Base-by-base conservation (phyloP, 495 filamentous ascomycete genomes). In the Penicillium robsamsonii region DNA sequence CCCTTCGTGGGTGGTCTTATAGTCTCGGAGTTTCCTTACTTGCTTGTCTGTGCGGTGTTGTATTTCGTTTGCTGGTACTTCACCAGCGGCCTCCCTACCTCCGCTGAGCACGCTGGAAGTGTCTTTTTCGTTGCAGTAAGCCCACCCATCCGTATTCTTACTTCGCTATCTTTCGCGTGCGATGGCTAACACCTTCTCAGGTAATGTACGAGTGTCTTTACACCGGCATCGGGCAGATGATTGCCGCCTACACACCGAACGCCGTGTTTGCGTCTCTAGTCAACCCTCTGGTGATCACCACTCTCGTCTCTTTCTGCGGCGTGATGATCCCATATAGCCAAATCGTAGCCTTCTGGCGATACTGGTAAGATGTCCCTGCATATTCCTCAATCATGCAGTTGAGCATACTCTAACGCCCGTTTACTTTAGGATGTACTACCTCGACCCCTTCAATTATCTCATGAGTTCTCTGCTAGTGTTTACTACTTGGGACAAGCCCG, bases 341-440 rank as follows among this genome's bases (percentile, higher is more conserved):
- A 50, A 84, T 87, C 20, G 70, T 74, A 29, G 78, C 70, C 3
- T 76, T 88, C 49, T 87, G 85, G 50, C 71, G 79, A 22, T 90
- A 89, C 78, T 90, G 43, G 53, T 40, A 49, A 56, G n/a, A n/a
- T n/a, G n/a, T n/a, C n/a, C n/a, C n/a, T n/a, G n/a, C n/a, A n/a
- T n/a, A n/a, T n/a, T n/a, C n/a, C n/a, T n/a, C n/a, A n/a, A n/a
- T n/a, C n/a, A n/a, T n/a, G n/a, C n/a, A n/a, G n/a, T n/a, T n/a
- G n/a, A n/a, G n/a, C n/a, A n/a, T n/a, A n/a, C n/a, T n/a, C n/a
- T n/a, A n/a, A n/a, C n/a, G n/a, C n/a, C n/a, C n/a, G n/a, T n/a
- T n/a, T n/a, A n/a, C n/a, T n/a, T n/a, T n/a, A n/a, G 86, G 87
- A 85, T 87, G 58, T 89, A 89, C 70, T 83, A 79, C 50, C 70